Evolutionary conservation across 495 filamentous ascomycete genomes (phyloP).

Genomic region (Aspergillus mulundensis): DNA sequence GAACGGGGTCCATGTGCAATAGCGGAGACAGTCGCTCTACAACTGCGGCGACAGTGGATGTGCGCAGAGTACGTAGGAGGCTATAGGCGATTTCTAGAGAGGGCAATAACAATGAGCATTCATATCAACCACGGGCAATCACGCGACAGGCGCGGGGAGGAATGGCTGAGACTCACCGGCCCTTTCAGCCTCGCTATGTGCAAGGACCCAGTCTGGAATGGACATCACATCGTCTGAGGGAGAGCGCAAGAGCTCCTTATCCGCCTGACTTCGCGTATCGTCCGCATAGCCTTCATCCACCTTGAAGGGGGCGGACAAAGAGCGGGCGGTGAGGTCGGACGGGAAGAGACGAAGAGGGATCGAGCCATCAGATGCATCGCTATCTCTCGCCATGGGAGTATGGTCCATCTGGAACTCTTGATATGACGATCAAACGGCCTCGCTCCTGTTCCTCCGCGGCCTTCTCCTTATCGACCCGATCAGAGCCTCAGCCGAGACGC

Average conservation of each 20-base stretch:
- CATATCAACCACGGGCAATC: not conserved
- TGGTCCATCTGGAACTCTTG: not conserved
- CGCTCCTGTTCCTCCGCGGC: not conserved
- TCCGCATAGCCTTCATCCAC: slow-evolving; percentile 66
- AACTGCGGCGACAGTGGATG: slow-evolving; percentile 69
- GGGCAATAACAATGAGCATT: slow-evolving; percentile 4
- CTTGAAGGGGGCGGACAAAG: slow-evolving; percentile 45
- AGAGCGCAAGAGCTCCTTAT: slow-evolving; percentile 36
- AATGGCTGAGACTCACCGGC: slow-evolving; percentile 38
- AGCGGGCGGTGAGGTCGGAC: slow-evolving; percentile 27
- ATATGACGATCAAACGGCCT: not conserved
- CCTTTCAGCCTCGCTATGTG: slow-evolving; percentile 50
- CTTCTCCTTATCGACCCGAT: not conserved
- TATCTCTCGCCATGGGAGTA: slow-evolving; percentile 32
- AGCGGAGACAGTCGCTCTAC: slow-evolving; percentile 71
- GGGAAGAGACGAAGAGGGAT: slow-evolving; percentile 19
- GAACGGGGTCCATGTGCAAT: slow-evolving; percentile 87
- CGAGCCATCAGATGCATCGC: slow-evolving; percentile 16
- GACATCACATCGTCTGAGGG: slow-evolving; percentile 36
- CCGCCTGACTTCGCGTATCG: slow-evolving; percentile 55
- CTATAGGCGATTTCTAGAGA: slow-evolving; percentile 47
- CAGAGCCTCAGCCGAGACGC: not conserved
- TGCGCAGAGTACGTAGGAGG: slow-evolving; percentile 68
- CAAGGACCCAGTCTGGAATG: slow-evolving; percentile 51
- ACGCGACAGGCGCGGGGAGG: slow-evolving; percentile 3